Conservation (phyloP, 2,329 filamentous ascomycete species). For the Fusarium sp. region DNA sequence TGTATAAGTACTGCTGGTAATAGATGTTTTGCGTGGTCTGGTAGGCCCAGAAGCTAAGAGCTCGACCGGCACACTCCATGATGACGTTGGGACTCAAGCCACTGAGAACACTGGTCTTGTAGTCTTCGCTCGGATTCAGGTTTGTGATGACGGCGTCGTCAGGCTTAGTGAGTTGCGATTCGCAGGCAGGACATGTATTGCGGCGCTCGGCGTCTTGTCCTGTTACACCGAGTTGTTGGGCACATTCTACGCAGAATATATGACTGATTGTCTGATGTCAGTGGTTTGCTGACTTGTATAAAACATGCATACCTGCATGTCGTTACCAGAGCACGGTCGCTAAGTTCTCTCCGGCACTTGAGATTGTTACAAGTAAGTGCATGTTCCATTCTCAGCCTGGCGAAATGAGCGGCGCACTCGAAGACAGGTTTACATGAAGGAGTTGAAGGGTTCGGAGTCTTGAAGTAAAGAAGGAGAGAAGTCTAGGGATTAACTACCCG, state of each 20-base stretch:
- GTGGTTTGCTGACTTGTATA: neutral
- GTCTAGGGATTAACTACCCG: neutral
- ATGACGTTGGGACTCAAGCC: constrained; percentile 84
- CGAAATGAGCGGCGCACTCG: neutral
- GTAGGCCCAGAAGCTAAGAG: constrained; percentile 86
- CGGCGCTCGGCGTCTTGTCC: constrained; percentile 52
- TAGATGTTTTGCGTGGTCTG: constrained; percentile 85
- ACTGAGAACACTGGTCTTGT: constrained; percentile 87
- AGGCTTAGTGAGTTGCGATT: constrained; percentile 72
- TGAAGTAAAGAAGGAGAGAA: neutral
- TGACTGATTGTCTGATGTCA: constrained; percentile 66
- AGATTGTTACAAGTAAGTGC: constrained; percentile 82
- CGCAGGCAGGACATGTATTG: constrained; percentile 80
- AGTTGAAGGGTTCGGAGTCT: neutral
- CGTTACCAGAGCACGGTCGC: constrained; percentile 82
- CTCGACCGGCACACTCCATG: constrained; percentile 87
- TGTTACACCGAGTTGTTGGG: constrained; percentile 72
- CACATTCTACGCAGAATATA: constrained; percentile 85
- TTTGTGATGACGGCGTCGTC: constrained; percentile 80
- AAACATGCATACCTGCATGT: constrained; percentile 76
- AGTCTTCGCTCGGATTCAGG: constrained; percentile 85
- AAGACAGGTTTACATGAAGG: neutral
- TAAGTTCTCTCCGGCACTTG: constrained; percentile 77
- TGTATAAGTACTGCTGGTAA: constrained; percentile 82
- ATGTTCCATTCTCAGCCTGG: constrained; percentile 71